A percentile compares a stretch with the other conserved stretches of the same genome.
Conservation (phyloP, 306 rosid genomes). For the Cicer judaicum region DNA sequence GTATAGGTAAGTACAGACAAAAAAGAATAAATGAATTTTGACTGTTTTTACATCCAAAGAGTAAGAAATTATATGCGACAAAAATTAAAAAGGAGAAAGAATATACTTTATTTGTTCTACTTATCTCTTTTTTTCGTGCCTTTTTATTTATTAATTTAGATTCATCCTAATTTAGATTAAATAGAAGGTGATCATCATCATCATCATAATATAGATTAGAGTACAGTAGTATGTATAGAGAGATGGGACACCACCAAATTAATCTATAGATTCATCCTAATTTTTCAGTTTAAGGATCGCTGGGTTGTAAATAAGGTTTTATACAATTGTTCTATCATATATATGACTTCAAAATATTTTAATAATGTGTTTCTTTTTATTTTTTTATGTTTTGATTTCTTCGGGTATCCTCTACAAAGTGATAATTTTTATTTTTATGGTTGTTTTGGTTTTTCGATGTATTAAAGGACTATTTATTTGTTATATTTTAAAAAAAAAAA, state of each 20-base stretch:
- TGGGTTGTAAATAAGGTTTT: neutral
- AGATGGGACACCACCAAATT: neutral
- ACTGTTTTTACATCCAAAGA: slow-evolving; percentile 23
- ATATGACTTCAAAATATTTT: neutral
- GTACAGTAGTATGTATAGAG: neutral
- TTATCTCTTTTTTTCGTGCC: slow-evolving; percentile 1
- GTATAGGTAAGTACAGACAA: neutral
- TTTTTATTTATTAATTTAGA: slow-evolving; percentile 2
- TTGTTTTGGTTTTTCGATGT: no score
- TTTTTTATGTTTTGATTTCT: no score
- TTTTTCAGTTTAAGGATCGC: neutral
- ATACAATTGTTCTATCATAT: neutral
- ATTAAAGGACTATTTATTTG: no score
- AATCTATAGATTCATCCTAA: neutral
- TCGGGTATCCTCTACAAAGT: no score
- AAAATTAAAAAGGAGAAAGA: neutral
- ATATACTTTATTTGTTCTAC: slow-evolving; percentile 13
- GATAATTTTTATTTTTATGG: no score
- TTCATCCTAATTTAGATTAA: neutral
- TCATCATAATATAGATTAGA: neutral
- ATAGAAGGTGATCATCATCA: neutral
- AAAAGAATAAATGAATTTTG: neutral
- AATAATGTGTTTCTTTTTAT: no score
- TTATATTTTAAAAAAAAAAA: no score
- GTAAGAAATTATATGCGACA: neutral